Evolutionary conservation across 352 stramenopile genomes (phyloP).

Genomic region (Globisporangium emineosum): DNA sequence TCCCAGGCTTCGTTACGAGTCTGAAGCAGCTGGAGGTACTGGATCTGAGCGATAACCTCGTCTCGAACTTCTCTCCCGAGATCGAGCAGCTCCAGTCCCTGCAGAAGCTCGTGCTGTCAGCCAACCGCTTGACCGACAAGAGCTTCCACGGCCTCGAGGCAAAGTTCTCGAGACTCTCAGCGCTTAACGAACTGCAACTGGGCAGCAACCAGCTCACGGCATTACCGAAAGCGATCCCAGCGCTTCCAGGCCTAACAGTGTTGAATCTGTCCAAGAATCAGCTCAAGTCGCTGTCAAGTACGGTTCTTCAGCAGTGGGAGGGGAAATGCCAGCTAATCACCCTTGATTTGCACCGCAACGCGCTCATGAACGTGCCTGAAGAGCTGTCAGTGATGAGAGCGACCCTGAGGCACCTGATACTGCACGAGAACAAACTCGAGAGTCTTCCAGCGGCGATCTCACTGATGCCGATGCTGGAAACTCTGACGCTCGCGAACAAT

Average conservation of each 20-base stretch:
- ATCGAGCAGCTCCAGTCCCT: slow-evolving; percentile 18
- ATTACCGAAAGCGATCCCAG: slow-evolving; percentile 18
- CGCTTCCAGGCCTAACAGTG: slow-evolving; percentile 18
- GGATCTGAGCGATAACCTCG: slow-evolving; percentile 34
- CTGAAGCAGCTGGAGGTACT: slow-evolving; percentile 27
- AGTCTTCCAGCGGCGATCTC: slow-evolving; percentile 26
- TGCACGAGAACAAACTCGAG: slow-evolving; percentile 45
- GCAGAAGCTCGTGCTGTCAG: slow-evolving; percentile 21
- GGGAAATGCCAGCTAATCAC: slow-evolving; percentile 18
- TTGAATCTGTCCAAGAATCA: slow-evolving; percentile 43
- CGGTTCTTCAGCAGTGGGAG: slow-evolving; percentile 21
- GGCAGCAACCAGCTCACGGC: slow-evolving; percentile 24
- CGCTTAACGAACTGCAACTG: slow-evolving; percentile 29
- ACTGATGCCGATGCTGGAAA: slow-evolving; percentile 21
- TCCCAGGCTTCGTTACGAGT: slow-evolving; percentile 22
- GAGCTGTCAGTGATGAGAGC: slow-evolving; percentile 26
- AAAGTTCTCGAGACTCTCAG: slow-evolving; percentile 10
- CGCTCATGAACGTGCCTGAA: slow-evolving; percentile 34
- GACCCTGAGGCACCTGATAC: slow-evolving; percentile 27
- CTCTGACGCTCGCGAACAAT: slow-evolving; percentile 24
- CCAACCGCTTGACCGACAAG: slow-evolving; percentile 17
- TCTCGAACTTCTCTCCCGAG: slow-evolving; percentile 18
- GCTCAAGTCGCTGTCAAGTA: slow-evolving; percentile 19
- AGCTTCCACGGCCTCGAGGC: slow-evolving; percentile 12
- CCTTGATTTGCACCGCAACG: slow-evolving; percentile 43